A percentile compares a stretch with the other conserved stretches of the same genome.
Evolutionary conservation across 805 yeast species (phyloP).

Genomic region (Saccharomycopsis capsularis): DNA sequence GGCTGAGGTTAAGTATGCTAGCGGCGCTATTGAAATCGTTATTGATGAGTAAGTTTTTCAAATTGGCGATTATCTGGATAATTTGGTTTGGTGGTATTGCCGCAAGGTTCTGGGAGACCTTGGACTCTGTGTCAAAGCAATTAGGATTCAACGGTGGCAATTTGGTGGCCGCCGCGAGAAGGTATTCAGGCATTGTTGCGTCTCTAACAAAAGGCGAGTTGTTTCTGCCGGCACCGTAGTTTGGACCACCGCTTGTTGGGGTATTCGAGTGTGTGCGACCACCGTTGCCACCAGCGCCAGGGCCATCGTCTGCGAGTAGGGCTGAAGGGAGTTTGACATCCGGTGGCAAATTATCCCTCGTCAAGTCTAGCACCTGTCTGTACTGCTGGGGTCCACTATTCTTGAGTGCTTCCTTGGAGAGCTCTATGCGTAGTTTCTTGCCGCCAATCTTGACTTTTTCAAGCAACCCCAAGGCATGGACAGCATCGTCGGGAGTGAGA

Average conservation of each 20-base stretch:
- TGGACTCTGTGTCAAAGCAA: constrained; percentile 43
- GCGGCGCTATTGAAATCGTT: constrained; percentile 40
- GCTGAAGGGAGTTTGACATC: constrained; percentile 53
- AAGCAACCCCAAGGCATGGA: constrained; percentile 39
- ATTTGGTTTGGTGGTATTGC: constrained; percentile 64
- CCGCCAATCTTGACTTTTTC: constrained; percentile 39
- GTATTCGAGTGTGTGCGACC: too few species aligned
- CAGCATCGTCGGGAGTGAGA: constrained; percentile 44
- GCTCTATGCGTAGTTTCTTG: constrained; percentile 48
- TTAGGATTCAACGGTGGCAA: constrained; percentile 45
- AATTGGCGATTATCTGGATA: constrained; percentile 59
- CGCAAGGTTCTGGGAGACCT: constrained; percentile 53
- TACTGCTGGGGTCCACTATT: constrained; percentile 28
- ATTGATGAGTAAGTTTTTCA: constrained; percentile 50
- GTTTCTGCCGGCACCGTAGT: background rate
- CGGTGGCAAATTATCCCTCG: constrained; percentile 43
- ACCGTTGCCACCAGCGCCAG: background rate
- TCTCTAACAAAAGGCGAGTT: constrained; percentile 5
- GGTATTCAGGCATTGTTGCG: constrained; percentile 38
- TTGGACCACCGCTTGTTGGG: background rate
- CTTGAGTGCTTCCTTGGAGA: constrained; percentile 54
- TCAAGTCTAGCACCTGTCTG: constrained; percentile 40
- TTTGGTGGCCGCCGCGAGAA: constrained; percentile 47
- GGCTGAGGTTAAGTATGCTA: constrained; percentile 45
- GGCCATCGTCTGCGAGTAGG: constrained; percentile 26